Base-by-base conservation (phyloP, 2,329 filamentous ascomycete species). In the Aspergillus texensis region DNA sequence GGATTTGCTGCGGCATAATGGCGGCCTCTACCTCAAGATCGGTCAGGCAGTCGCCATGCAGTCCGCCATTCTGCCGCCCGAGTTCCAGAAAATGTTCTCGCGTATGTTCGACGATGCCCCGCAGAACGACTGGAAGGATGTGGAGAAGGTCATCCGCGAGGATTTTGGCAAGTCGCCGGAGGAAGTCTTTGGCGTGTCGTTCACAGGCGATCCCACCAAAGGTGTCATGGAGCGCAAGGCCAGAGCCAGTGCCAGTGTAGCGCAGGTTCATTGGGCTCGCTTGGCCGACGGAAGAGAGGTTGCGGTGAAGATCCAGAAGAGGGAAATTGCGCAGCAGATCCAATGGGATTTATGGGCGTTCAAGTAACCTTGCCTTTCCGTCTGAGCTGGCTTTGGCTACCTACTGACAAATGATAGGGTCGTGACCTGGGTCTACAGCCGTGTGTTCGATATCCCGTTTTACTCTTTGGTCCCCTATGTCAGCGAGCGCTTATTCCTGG, bases 21-120 rank as follows among this genome's bases (percentile, higher is more conserved):
- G 95, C 64, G 95, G 95, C 0, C 80, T 99, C 21, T 99, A 98
- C 75, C 84, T 98, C 74, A 99, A 99, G 84, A 97, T 99, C 63
- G 95, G 95, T 0, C 95, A 99, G 83, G 95, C 95, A 5, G 94
- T 99, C 69, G 95, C 94, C 16, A 98, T 98, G 95, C 95, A 99
- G 83, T 94, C 91, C 69, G 94, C 94, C 0, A 89, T 98, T 30
- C 81, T 99, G 65, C 95, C 95, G 30, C 92, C 94, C 0, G 93
- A 97, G 78, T 98, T 98, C 71, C 93, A 97, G 82, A 89, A 90
- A 73, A 98, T 97, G 93, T 99, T 99, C 75, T 85, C 90, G 26
- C 87, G 91, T 72, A 97, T 99, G 93, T 99, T 98, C 76, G 95
- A 98, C 75, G 94, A 98, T 81, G 95, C 95, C 66, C 94, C 94